A percentile compares a stretch with the other conserved stretches of the same genome.
Evolutionary conservation across 768 basidiomycete species (phyloP).

Genomic region (Lepiota venenata): DNA sequence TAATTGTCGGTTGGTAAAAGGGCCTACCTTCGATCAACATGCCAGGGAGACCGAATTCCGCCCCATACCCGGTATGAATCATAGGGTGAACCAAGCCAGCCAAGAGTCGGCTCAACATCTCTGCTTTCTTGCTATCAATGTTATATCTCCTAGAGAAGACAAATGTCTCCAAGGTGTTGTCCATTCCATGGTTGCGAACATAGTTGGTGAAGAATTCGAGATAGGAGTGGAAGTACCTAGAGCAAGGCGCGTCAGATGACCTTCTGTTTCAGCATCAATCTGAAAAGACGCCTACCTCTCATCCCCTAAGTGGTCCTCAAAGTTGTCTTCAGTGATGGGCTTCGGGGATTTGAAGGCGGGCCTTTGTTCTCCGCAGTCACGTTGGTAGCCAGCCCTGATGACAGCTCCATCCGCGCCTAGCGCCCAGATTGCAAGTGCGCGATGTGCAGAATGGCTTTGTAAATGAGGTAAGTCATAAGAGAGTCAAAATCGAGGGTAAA

Average conservation of each 20-base stretch:
- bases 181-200: conserved; percentile 40
- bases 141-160: conserved; percentile 55
- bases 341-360: conserved; percentile 40
- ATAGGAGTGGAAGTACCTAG: conserved; percentile 59
- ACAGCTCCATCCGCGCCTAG: conserved; percentile 48
- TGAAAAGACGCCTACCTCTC: conserved; percentile 34
- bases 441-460: conserved; percentile 51
- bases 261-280: neutral
- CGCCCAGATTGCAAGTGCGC: conserved; percentile 53
- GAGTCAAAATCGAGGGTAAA: neutral
- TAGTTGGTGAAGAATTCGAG: conserved; percentile 48
- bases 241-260: neutral
- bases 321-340: conserved; percentile 43
- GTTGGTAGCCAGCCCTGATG: conserved; percentile 34
- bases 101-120: conserved; percentile 56
- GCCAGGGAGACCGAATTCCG: conserved; percentile 58
- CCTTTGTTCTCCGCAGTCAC: conserved; percentile 32
- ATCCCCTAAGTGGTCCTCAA: conserved; percentile 55
- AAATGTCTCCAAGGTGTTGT: conserved; percentile 52
- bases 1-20: neutral
- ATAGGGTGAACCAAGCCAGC: conserved; percentile 60
- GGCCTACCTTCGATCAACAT: conserved; percentile 57
- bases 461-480: conserved; percentile 28
- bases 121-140: conserved; percentile 23
- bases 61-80: conserved; percentile 61